phyloP scores from a whole-genome alignment of 129 eudicot genomes.

The Cynara cardunculus region DNA sequence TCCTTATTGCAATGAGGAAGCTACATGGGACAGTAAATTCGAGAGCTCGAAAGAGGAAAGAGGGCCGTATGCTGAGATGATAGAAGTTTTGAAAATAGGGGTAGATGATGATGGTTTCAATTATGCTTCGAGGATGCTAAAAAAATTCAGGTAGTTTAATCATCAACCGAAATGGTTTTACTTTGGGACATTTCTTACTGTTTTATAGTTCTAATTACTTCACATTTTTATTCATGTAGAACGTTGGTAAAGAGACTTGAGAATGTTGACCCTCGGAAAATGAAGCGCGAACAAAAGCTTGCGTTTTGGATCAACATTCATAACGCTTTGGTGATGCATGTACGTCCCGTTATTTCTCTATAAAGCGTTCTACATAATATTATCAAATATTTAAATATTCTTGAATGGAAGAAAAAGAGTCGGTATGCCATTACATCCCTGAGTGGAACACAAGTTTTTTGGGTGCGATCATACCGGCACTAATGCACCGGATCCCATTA shows the following conservation, averaged over 20 bases:
- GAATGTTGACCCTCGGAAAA: constrained; percentile 70
- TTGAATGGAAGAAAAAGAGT: too few relatives aligned
- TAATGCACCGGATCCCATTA: background rate
- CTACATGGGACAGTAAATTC: constrained; percentile 28
- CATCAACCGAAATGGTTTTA: background rate
- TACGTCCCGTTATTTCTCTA: constrained; percentile 30
- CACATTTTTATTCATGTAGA: constrained; percentile 35
- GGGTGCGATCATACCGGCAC: background rate
- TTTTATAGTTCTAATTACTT: background rate
- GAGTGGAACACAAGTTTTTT: too few relatives aligned
- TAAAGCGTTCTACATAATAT: background rate
- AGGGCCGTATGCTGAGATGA: constrained; percentile 49
- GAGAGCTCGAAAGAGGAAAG: constrained; percentile 41
- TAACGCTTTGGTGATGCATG: constrained; percentile 91
- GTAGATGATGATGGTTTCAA: constrained; percentile 62
- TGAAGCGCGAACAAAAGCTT: constrained; percentile 85
- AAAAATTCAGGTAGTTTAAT: constrained; percentile 55
- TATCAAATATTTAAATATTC: background rate
- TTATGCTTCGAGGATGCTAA: constrained; percentile 73
- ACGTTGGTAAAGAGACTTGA: constrained; percentile 71
- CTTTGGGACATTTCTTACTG: too few relatives aligned
- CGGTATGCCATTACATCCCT: too few relatives aligned
- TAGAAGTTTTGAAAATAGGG: constrained; percentile 59
- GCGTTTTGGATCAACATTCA: constrained; percentile 89
- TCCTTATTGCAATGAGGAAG: constrained; percentile 56